phyloP scores from a whole-genome alignment of 257 asterid genomes.

The Solanum tarijense region DNA sequence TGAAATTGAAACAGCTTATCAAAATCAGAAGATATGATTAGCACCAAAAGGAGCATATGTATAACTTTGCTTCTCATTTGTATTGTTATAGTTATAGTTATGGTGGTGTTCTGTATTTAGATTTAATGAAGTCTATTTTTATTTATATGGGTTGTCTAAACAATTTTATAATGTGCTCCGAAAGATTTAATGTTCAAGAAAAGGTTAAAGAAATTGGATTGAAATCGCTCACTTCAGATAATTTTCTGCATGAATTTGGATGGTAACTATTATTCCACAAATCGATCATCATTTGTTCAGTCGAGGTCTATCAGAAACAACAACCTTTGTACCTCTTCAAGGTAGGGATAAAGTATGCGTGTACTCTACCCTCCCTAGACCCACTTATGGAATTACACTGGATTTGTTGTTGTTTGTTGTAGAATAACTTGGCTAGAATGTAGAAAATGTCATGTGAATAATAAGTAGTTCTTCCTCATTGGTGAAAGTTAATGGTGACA shows the following conservation, averaged over 20 bases:
- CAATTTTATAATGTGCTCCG: background rate
- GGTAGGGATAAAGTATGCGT: background rate
- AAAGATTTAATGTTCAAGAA: background rate
- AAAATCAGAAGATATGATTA: background rate
- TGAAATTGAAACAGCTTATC: background rate
- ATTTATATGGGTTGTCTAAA: background rate
- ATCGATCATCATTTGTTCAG: background rate
- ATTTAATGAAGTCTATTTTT: background rate
- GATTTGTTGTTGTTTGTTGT: background rate
- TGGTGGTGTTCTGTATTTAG: background rate
- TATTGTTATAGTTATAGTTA: background rate
- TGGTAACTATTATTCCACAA: background rate
- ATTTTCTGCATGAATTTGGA: background rate
- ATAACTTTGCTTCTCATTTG: background rate
- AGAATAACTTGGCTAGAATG: background rate
- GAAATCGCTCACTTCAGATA: background rate
- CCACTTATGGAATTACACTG: background rate
- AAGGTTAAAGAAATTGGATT: background rate
- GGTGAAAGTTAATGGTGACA: background rate
- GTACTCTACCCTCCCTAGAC: background rate
- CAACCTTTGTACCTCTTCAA: background rate
- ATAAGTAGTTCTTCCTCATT: background rate
- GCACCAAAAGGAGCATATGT: background rate
- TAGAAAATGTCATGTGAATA: background rate
- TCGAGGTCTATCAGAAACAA: background rate